Evolutionary conservation across 1,139 yeast species (phyloP).

Genomic region (Trichomonascaceae sp.): DNA sequence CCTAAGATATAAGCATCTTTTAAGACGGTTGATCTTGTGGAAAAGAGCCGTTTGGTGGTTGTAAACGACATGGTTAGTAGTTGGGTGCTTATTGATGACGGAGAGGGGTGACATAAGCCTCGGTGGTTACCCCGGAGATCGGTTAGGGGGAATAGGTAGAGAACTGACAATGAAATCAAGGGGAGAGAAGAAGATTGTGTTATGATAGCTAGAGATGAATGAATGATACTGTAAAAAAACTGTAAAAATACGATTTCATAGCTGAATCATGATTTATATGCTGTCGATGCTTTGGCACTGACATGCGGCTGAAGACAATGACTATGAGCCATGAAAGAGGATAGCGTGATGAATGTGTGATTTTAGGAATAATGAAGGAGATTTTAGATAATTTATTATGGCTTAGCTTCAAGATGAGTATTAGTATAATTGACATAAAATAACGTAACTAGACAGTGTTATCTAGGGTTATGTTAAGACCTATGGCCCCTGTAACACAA

Average conservation of each 20-base stretch:
- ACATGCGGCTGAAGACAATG: not conserved
- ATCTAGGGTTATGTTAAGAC: too few relatives aligned
- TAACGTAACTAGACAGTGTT: too few relatives aligned
- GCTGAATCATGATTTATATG: not conserved
- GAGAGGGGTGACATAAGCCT: not conserved
- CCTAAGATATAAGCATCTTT: constrained; percentile 46
- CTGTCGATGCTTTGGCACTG: not conserved
- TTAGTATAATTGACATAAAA: too few relatives aligned
- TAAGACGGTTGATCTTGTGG: constrained; percentile 13
- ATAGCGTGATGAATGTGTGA: not conserved
- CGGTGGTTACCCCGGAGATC: not conserved
- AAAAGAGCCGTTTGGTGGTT: constrained; percentile 3
- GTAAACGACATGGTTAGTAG: not conserved
- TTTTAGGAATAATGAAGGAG: too few relatives aligned
- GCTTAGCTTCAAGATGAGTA: too few relatives aligned
- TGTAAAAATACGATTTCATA: too few relatives aligned
- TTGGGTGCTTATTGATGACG: not conserved
- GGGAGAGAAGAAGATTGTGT: not conserved
- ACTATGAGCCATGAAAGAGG: not conserved
- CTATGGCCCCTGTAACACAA: too few relatives aligned
- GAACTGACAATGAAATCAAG: not conserved
- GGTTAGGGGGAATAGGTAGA: not conserved
- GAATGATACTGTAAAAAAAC: too few relatives aligned
- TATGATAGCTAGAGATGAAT: not conserved
- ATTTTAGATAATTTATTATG: too few relatives aligned